These are phyloP conservation scores for Aegilops umbellulata DNA, from an alignment of 176 grass and related monocot genomes.

Conservation along the genomic window DNA sequence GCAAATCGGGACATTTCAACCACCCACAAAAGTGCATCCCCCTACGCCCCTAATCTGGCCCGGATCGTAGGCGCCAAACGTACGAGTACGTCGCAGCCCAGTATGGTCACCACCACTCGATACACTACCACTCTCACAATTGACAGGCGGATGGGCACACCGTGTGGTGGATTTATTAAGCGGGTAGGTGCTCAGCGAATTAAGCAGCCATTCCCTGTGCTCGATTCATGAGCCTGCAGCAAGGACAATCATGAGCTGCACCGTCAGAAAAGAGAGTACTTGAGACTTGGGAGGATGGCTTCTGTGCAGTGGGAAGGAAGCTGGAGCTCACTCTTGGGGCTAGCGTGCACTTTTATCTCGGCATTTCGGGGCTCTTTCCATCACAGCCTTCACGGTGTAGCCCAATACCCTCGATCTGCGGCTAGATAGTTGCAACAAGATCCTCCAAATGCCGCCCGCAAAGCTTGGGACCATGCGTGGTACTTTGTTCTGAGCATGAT, in stretches of 20 bases:
- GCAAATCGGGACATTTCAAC: constrained; percentile 30
- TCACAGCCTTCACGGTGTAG: not conserved
- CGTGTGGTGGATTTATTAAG: not conserved
- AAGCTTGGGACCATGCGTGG: not conserved
- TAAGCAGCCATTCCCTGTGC: not conserved
- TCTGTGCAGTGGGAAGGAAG: not conserved
- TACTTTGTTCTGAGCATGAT: not conserved
- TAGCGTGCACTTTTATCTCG: not conserved
- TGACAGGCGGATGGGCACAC: not conserved
- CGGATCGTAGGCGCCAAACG: not conserved
- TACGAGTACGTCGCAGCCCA: too few relatives aligned
- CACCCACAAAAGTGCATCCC: not conserved
- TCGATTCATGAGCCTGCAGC: not conserved
- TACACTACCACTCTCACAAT: not conserved
- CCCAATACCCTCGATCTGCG: not conserved
- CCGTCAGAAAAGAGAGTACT: not conserved
- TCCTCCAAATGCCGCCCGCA: not conserved
- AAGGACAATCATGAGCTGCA: not conserved
- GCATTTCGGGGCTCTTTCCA: not conserved
- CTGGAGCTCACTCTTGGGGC: not conserved
- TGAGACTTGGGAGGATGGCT: not conserved
- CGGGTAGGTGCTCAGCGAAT: not conserved
- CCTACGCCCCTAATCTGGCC: not conserved
- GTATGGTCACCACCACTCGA: constrained; percentile 1
- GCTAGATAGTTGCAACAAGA: not conserved